Percentiles rank a stretch among this genome's conserved stretches.
Conservation (phyloP, 768 basidiomycete species). For the Amyloporia xantha region DNA sequence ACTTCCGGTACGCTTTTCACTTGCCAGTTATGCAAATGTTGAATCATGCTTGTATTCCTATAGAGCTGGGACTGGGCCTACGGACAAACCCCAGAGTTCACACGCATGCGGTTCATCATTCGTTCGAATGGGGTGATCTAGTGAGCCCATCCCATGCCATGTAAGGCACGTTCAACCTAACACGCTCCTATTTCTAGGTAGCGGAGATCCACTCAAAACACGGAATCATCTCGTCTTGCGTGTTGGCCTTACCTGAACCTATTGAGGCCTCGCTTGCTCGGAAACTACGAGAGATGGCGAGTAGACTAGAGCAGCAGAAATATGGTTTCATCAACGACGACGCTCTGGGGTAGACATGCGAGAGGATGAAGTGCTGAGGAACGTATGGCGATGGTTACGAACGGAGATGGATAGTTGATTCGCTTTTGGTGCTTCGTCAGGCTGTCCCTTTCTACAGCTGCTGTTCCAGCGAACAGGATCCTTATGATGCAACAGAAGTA, state of each 20-base stretch:
- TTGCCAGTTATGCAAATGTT: background rate
- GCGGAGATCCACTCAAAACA: slow-evolving; percentile 55
- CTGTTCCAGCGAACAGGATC: background rate
- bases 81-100: slow-evolving; percentile 93
- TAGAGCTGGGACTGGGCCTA: slow-evolving; percentile 93
- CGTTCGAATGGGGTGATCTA: slow-evolving; percentile 33
- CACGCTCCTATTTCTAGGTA: slow-evolving; percentile 25
- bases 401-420: slow-evolving; percentile 24
- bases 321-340: slow-evolving; percentile 33
- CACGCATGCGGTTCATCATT: slow-evolving; percentile 42
- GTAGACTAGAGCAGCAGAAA: slow-evolving; percentile 26
- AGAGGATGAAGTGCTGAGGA: slow-evolving; percentile 7
- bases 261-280: slow-evolving; percentile 9
- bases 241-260: slow-evolving; percentile 20
- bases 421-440: no score
- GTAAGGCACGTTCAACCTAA: background rate
- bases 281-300: slow-evolving; percentile 22
- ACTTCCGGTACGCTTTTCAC: slow-evolving; percentile 47
- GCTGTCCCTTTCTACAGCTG: background rate
- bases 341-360: slow-evolving; percentile 6
- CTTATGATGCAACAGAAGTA: background rate
- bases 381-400: slow-evolving; percentile 28
- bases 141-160: slow-evolving; percentile 28
- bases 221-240: slow-evolving; percentile 52
- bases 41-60: background rate